Evolutionary conservation across 805 yeast species (phyloP), one percentile per base, ranked within the genome.

Genomic region (Metschnikowia colocasiae): DNA sequence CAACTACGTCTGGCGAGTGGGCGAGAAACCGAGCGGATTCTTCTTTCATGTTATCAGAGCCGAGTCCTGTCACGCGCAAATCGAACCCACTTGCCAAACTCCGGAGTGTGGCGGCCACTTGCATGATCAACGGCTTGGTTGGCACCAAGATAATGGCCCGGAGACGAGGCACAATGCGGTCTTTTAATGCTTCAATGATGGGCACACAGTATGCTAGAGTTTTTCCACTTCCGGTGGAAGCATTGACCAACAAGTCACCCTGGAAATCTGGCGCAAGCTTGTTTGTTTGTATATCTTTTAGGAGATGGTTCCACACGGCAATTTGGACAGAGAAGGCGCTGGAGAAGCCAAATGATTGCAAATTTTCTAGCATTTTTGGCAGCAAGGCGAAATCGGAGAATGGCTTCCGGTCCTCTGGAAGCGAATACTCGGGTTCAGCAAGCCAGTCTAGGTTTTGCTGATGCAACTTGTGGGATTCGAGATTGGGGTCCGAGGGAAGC

Each of bases 211-310:
- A 92, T 2, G 97, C 95, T 46, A 94, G 70, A 0, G 99, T 92
- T 62, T 92, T 92, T 59, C 99, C 99, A 0, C 96, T 86, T 36
- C 99, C 99, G 0, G 99, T 92, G 9, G 95, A 80, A 1, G 99
- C 96, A 65, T 92, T 91, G 5, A 92, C 96, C 38, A 92, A 70
- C 16, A 90, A 64, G 65, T 94, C 96, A 20, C 92, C 92, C 47
- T 73, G 71, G 35, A 78, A 71, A 45, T 74, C 80, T 1, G 87
- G 84, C 16, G 65, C 64, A 18, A 75, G 54, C 34, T 60, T 56
- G 48, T 67, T 69, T 51, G 63, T 54, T 49, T 67, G 56, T 54
- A 75, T 63, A 56, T 75, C 82, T 55, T 63, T 61, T 29, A 82
- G 63, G 34, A 77, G 58, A 25, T 75, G 61, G n/a, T 82, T 78